phyloP scores from a whole-genome alignment of 2,329 filamentous ascomycete species.

The Allantophomopsis cytisporea region DNA sequence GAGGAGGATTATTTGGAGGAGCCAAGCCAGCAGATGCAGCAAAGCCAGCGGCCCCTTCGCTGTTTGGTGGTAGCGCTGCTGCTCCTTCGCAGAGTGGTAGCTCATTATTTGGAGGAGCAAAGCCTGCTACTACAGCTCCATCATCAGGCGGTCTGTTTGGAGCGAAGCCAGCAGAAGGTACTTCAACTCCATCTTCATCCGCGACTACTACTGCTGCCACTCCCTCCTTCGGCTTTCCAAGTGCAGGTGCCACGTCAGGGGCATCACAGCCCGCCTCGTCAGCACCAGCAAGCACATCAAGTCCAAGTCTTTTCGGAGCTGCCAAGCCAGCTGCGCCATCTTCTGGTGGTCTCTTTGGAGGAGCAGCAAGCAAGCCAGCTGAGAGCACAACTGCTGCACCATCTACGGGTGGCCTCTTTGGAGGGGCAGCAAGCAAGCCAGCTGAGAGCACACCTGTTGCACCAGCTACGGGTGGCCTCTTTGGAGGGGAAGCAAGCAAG shows the following conservation, averaged over 20 bases:
- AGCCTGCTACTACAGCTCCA: neutral
- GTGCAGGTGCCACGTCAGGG: too few relatives aligned
- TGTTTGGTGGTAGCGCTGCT: constrained; percentile 1
- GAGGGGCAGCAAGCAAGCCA: constrained; percentile 1
- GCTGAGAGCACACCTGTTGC: constrained; percentile 7
- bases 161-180: neutral
- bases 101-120: constrained; percentile 3
- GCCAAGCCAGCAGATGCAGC: constrained; percentile 4
- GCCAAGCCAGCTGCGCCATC: constrained; percentile 2
- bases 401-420: constrained; percentile 1
- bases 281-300: constrained; percentile 6
- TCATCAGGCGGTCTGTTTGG: constrained; percentile 6
- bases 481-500: neutral
- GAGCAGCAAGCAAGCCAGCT: constrained; percentile 1
- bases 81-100: neutral
- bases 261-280: neutral
- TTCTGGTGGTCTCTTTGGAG: constrained; percentile 3
- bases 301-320: constrained; percentile 9
- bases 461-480: neutral
- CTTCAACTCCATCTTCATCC: constrained; percentile 3
- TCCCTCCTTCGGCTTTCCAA: constrained; percentile 1
- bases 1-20: constrained; percentile 1
- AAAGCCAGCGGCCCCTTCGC: constrained; percentile 3
- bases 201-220: constrained; percentile 2
- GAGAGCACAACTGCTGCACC: constrained; percentile 7